Base-by-base conservation (phyloP, 495 filamentous ascomycete genomes). In the Xylaria bambusicola region DNA sequence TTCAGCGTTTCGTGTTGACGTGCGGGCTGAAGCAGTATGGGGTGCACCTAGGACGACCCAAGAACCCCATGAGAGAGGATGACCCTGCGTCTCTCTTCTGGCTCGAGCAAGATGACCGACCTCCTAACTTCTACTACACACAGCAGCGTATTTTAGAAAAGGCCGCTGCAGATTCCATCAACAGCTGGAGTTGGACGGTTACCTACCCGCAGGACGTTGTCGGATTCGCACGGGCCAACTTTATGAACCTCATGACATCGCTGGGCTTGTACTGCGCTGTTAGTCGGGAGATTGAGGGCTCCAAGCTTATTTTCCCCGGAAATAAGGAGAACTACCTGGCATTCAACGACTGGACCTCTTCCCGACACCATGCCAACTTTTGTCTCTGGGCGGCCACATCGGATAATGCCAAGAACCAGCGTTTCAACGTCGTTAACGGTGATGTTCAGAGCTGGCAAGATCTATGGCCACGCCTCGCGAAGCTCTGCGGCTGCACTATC, bases 1-100 rank as follows among this genome's bases (percentile, higher is more conserved):
- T 84, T 41, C 81, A 82, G 62, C 75, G 76, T 40, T 72, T 85
- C 50, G 66, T 85, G 42, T 72, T 84, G 27, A 80, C 82, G 2
- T 80, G n/a, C 9, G 81, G 83, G 2, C 69, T 72, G 15, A 85
- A 84, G 62, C 79, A 85, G 46, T 86, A 86, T 62, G 80, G 84
- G 26, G 80, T 83, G 1, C 77, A 84, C 64, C 71, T 81, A 2
- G 81, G 81, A n/a, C 72, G 75, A 53, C 74, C 78, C n/a, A 72
- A 82, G n/a, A n/a, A n/a, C n/a, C 77, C 82, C 1, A 70, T 82
- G 68, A 56, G 66, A 29, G 80, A 83, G 65, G 67, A 70, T 12
- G 79, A 82, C 56, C n/a, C n/a, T n/a, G n/a, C 56, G 20, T 48
- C 51, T 13, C 45, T 50, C 24, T 75, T 71, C 13, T 70, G 66